Evolutionary conservation across 352 stramenopile genomes (phyloP), one percentile per base, ranked within the genome.

Genomic region (Phytophthora pisi): DNA sequence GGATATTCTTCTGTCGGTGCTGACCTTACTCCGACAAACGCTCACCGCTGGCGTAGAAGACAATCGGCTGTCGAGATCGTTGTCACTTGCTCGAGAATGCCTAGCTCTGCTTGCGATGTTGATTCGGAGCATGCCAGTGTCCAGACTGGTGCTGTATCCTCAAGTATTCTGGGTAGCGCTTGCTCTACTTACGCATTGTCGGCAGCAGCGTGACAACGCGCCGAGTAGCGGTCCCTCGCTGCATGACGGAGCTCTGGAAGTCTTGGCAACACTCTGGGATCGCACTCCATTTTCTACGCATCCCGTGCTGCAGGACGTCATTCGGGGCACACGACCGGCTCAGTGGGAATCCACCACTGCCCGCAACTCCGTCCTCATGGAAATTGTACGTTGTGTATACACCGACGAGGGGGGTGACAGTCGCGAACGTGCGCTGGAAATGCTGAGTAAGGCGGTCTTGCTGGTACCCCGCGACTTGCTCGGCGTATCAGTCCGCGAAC

Each of bases 111-210:
- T 93, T 4, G 53, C 66, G 4, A 70, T 66, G 36, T 68, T 90
- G 53, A 73, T 87, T 7, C 34, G 57, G 4, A 60, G 30, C 24
- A 95, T 92, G 81, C 80, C 86, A 9, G 28, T 66, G 2, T 45
- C 73, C 8, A 82, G 82, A 66, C 65, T 93, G 4, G 75, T 76
- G 47, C 42, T 95, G n/a, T 95, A 89, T 34, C 85, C 85, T 1
- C 87, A 93, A 66, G 69, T 95, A 5, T 61, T 92, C 20, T 95
- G 85, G 87, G 82, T 92, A 0, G 75, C 77, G 8, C 70, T 91
- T 10, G 82, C 85, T 13, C 57, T 95, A n/a, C 66, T 95, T 23
- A 90, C 86, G 45, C 77, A 93, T 70, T 67, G 51, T 68, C 66
- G 60, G 38, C 64, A 60, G 50, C 64, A 72, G 23, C 52, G 47